phyloP scores from a whole-genome alignment of 139 green algal genomes.

The Diplosphaera chodatii region DNA sequence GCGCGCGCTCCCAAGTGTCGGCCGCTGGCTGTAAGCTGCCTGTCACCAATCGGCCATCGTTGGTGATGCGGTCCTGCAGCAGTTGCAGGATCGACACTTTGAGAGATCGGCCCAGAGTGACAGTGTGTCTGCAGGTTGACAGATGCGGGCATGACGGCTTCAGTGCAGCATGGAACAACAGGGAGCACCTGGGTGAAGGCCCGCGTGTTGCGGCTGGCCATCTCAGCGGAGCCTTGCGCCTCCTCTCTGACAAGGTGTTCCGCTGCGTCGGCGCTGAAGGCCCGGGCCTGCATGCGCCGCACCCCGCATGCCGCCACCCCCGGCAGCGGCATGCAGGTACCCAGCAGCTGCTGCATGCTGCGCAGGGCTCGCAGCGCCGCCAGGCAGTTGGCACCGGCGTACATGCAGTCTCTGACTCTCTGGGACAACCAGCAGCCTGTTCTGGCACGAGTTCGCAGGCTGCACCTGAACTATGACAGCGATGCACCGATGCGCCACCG shows the following conservation, averaged over 20 bases:
- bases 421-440: too few relatives aligned
- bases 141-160: too few relatives aligned
- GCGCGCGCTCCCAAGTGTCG: background rate
- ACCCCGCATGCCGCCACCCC: background rate
- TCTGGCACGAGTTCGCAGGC: too few relatives aligned
- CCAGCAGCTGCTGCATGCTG: background rate
- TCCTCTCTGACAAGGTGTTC: background rate
- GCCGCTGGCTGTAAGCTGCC: background rate
- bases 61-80: constrained; percentile 16
- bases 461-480: too few relatives aligned
- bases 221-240: background rate
- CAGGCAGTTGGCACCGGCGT: too few relatives aligned
- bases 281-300: background rate
- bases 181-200: background rate
- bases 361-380: background rate
- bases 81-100: too few relatives aligned
- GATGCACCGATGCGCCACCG: too few relatives aligned
- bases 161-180: background rate
- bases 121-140: too few relatives aligned
- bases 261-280: background rate
- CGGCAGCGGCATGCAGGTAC: background rate
- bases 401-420: too few relatives aligned
- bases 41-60: constrained; percentile 4
- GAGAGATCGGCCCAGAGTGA: too few relatives aligned
- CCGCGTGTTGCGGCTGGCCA: background rate